These are phyloP conservation scores for Aspergillus campestris DNA, from an alignment of 495 filamentous ascomycete species.

Conservation along the genomic window DNA sequence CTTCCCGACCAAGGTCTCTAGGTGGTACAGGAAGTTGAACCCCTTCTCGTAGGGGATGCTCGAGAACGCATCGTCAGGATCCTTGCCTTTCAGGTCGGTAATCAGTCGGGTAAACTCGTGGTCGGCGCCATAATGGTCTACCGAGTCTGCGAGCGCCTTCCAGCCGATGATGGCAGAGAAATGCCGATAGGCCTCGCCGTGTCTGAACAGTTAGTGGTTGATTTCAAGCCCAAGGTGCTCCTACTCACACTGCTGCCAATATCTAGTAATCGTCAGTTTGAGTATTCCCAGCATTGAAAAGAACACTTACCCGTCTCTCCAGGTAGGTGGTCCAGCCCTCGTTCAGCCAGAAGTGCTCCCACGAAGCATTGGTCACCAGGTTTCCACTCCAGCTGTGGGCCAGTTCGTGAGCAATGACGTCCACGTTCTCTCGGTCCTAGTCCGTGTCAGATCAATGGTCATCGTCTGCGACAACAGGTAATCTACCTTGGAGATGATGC, in stretches of 20 bases:
- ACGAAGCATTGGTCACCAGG: conserved; percentile 78
- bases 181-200: conserved; percentile 77
- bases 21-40: conserved; percentile 70
- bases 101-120: conserved; percentile 91
- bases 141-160: conserved; percentile 60
- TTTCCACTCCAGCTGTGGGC: conserved; percentile 92
- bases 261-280: conserved; percentile 14
- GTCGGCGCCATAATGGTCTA: conserved; percentile 65
- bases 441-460: neutral
- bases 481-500: conserved; percentile 66
- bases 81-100: conserved; percentile 75
- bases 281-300: neutral
- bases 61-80: conserved; percentile 93
- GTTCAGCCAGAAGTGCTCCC: conserved; percentile 98
- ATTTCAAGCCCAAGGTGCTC: neutral
- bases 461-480: neutral
- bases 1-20: conserved; percentile 80
- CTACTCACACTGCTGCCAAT: conserved; percentile 17
- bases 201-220: conserved; percentile 27
- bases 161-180: conserved; percentile 80
- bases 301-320: conserved; percentile 57
- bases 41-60: conserved; percentile 70
- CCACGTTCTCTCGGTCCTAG: conserved; percentile 80
- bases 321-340: conserved; percentile 95
- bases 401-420: conserved; percentile 95